Conservation (phyloP, 1,139 yeast genomes). For the Zygosaccharomyces pseudobailii region DNA sequence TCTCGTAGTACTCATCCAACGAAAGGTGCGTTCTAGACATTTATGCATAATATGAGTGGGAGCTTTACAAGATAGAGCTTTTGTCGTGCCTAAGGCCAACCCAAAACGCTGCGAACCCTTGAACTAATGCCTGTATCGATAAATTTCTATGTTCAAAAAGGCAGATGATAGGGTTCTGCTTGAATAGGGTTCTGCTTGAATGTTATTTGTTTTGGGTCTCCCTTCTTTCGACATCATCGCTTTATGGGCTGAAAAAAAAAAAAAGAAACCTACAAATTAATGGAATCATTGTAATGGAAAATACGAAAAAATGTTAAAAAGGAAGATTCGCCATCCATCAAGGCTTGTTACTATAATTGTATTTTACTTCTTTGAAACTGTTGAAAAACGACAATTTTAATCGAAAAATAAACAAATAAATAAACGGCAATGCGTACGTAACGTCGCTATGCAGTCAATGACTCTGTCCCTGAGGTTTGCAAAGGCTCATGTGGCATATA, state of each 20-base stretch:
- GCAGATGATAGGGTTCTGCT: background rate
- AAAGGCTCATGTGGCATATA: conserved; percentile 10
- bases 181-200: background rate
- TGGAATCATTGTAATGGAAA: too few species aligned
- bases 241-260: background rate
- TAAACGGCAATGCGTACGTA: background rate
- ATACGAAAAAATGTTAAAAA: too few species aligned
- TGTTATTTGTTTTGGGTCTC: background rate
- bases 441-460: conserved; percentile 6
- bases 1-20: conserved; percentile 38
- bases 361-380: too few species aligned
- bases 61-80: background rate
- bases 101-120: background rate
- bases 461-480: conserved; percentile 16
- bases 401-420: background rate
- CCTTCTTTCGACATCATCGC: background rate
- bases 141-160: background rate
- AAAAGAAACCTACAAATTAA: too few species aligned
- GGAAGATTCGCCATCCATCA: too few species aligned
- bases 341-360: too few species aligned
- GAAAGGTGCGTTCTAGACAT: conserved; percentile 32
- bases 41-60: conserved; percentile 7
- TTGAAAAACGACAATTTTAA: too few species aligned
- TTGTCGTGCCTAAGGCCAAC: background rate
- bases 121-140: background rate